Conservation (phyloP, 164 flowering plant genomes). For the Malania oleifera region DNA sequence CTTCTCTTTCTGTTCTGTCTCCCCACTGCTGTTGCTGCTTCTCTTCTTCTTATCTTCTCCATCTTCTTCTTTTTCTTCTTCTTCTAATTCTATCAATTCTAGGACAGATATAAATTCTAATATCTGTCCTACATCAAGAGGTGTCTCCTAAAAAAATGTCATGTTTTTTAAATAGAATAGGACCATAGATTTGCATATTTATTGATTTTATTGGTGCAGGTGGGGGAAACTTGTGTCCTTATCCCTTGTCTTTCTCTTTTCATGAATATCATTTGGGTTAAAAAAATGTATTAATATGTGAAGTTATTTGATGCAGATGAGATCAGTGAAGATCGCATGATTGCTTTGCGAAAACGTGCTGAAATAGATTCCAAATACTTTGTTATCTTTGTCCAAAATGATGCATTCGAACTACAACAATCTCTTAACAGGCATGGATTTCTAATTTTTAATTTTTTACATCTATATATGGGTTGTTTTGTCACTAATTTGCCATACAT, state of each 20-base stretch:
- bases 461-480: background rate
- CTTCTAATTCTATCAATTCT: too few species aligned
- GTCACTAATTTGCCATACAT: background rate
- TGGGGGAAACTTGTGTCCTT: too few species aligned
- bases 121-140: too few species aligned
- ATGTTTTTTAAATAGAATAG: too few species aligned
- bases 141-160: too few species aligned
- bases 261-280: background rate
- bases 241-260: background rate
- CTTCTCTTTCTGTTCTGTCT: background rate
- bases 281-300: background rate
- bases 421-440: conserved; percentile 56
- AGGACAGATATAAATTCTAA: too few species aligned
- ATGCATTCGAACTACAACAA: conserved; percentile 44
- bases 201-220: too few species aligned
- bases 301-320: conserved; percentile 51
- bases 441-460: background rate
- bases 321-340: conserved; percentile 75
- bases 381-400: conserved; percentile 35
- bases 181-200: too few species aligned
- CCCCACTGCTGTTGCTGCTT: too few species aligned
- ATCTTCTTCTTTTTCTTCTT: too few species aligned
- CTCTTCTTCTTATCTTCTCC: too few species aligned
- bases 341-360: conserved; percentile 85
- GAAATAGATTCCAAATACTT: conserved; percentile 80